Base-by-base conservation (phyloP, 108 stramenopile species). In the Cyclotella sp. region DNA sequence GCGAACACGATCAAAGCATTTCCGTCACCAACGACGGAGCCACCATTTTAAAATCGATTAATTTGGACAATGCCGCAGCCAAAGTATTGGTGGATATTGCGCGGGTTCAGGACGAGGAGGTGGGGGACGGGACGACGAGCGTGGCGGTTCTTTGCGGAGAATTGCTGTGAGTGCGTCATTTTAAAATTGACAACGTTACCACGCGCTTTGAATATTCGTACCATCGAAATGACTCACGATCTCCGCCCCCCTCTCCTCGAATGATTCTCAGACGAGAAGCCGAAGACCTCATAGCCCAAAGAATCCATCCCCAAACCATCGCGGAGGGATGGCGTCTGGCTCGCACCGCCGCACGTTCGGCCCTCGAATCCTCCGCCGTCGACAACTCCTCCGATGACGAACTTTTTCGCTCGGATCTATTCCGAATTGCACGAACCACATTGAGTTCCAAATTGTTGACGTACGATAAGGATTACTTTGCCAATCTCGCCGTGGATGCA, bases 61-160 rank as follows among this genome's bases (percentile, higher is more conserved):
- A 96, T 34, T 81, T 98, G 29, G 99, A 99, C 78, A 99, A 99
- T 82, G 95, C 99, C 46, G 99, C 99, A 16, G 99, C 99, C 69
- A 98, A 98, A 79, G 97, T 98, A 0, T 79, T 99, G 63, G 97
- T 99, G n/a, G 98, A 99, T 82, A 98, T 99, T 82, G 94, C 98
- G 51, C 93, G 88, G 81, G 98, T 98, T 3, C 93, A 97, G 74
- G 98, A 98, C 85, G 95, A 98, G 55, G 96, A 98, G 86, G 97
- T 99, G 14, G 99, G 98, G 10, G 98, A 99, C 74, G 98, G 99
- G 13, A 98, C 98, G 8, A 98, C 98, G 47, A 88, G 85, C 66
- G 96, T 97, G 18, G 96, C 93, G 16, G 96, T 97, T 30, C 89
- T 99, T 57, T 96, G 96, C 75, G 99, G 99, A 12, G 99, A 99